Conservation (phyloP, 2,329 filamentous ascomycete species). For the Neonectria ditissima region DNA sequence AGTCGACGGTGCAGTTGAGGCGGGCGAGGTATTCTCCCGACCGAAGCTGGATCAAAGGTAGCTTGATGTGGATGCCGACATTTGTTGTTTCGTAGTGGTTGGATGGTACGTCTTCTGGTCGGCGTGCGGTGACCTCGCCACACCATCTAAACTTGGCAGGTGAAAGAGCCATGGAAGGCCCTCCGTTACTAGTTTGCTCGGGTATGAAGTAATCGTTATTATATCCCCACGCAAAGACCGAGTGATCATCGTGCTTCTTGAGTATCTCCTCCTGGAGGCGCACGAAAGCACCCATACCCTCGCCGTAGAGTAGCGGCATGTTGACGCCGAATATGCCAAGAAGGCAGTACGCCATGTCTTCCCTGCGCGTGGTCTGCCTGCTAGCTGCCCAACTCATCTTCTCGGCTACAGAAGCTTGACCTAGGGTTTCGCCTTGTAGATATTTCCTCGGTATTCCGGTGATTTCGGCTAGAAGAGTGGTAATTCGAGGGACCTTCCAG, state of each 20-base stretch:
- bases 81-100: slow-evolving; percentile 7
- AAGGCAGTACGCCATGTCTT: neutral
- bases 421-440: neutral
- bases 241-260: neutral
- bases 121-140: neutral
- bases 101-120: slow-evolving; percentile 1
- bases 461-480: neutral
- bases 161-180: neutral
- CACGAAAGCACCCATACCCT: neutral
- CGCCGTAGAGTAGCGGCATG: neutral
- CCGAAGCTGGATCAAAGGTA: neutral
- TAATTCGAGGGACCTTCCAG: neutral
- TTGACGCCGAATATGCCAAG: neutral
- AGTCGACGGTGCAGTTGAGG: slow-evolving; percentile 7
- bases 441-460: neutral
- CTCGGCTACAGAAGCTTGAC: neutral
- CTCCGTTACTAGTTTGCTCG: neutral
- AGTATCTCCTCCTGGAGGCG: neutral
- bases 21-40: slow-evolving; percentile 3
- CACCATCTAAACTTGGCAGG: neutral
- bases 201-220: neutral
- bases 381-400: neutral
- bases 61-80: slow-evolving; percentile 2
- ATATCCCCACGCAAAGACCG: neutral
- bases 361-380: neutral